Evolutionary conservation across 2,329 filamentous ascomycete species (phyloP), one percentile per base, ranked within the genome.

Genomic region (Clonostachys rhizophaga): DNA sequence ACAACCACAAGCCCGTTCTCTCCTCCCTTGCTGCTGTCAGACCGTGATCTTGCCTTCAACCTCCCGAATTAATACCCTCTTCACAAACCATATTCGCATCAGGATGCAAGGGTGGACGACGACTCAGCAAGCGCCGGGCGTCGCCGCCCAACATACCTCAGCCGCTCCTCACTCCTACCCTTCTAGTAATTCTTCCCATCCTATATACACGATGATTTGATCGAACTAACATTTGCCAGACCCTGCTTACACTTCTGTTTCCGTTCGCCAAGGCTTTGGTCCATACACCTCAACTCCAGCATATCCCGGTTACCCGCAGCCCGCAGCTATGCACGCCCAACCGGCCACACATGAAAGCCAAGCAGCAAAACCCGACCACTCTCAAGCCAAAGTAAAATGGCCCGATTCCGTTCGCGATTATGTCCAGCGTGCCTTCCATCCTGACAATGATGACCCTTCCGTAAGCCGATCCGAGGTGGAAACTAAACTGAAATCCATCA

Each of bases 401-500:
- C 85, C 91, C 34, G 73, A 81, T 40, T 81, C 86, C n/a, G 89
- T 97, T 50, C 87, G 91, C 57, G 75, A 79, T 54, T 97, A 96
- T 69, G 92, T 97, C 34, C 86, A 91, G 59, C 84, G 91, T 60
- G 91, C 91, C 24, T 97, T 97, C 63, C 83, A 88, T 44, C 79
- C 83, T 24, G 79, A 83, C 49, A 88, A 91, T 61, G 72, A 84
- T 54, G 77, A 87, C 52, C 59, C 77, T 6, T 76, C 79, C 37
- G 79, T 91, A 42, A 65, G 72, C 44, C 78, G 79, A 46, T 59
- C 76, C 46, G 90, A 95, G 48, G 86, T 96, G 76, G 87, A 96
- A 65, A 74, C 75, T 50, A 95, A 91, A 61, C 74, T 99, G 53
- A 96, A 92, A 67, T 73, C 85, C 50, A 86, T 91, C 55, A 96